These are phyloP conservation scores for Lichenothelia convexa DNA, from an alignment of 495 filamentous ascomycete species.

Conservation along the genomic window DNA sequence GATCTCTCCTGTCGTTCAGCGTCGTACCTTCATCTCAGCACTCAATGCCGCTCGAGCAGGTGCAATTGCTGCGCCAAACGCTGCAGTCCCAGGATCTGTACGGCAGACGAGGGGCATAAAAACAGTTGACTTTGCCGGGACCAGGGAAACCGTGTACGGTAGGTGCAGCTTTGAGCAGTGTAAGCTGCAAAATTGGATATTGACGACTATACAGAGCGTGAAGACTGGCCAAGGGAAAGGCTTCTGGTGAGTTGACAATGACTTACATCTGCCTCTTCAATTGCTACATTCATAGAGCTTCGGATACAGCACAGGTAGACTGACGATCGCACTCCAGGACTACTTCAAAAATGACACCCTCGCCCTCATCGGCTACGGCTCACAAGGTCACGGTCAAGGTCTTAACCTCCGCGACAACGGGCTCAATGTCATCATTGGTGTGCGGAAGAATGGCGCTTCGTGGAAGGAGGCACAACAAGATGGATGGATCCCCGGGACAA, in stretches of 20 bases:
- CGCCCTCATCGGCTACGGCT: constrained; percentile 92
- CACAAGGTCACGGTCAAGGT: constrained; percentile 96
- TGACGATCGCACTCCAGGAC: constrained; percentile 38
- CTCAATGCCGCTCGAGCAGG: constrained; percentile 31
- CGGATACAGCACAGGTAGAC: background rate
- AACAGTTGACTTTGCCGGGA: constrained; percentile 87
- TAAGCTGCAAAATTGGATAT: no score
- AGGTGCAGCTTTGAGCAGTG: constrained; percentile 2
- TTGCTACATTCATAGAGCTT: background rate
- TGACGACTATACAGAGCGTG: constrained; percentile 48
- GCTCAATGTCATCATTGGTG: constrained; percentile 94
- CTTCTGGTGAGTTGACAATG: constrained; percentile 48
- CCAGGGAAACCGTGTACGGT: constrained; percentile 86
- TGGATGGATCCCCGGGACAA: constrained; percentile 95
- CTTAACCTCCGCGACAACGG: constrained; percentile 98
- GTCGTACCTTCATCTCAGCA: constrained; percentile 51
- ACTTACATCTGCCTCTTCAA: background rate
- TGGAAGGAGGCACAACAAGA: constrained; percentile 96
- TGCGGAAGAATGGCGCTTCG: constrained; percentile 92
- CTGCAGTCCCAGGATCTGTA: constrained; percentile 29
- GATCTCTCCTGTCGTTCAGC: constrained; percentile 37
- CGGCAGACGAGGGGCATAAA: constrained; percentile 63
- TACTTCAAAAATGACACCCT: constrained; percentile 99
- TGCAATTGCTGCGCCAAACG: constrained; percentile 28
- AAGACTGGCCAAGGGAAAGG: constrained; percentile 96